Evolutionary conservation across 2,329 filamentous ascomycete species (phyloP).

Genomic region (Pseudogymnoascus sp.): DNA sequence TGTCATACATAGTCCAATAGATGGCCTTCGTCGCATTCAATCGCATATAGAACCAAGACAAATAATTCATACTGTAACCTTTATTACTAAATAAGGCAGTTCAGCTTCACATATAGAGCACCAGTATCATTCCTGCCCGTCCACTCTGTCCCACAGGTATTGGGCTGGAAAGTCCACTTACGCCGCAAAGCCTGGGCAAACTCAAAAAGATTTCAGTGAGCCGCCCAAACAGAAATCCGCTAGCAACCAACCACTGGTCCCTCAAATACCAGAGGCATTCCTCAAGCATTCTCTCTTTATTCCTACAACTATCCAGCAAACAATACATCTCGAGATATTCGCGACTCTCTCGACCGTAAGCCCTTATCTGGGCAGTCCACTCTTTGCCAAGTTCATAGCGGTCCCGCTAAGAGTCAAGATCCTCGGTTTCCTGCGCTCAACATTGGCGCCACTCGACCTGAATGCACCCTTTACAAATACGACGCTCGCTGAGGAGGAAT

Average conservation of each 20-base stretch:
- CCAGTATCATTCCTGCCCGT: background rate
- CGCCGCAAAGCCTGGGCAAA: background rate
- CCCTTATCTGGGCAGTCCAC: background rate
- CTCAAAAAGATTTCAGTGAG: background rate
- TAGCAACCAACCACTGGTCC: background rate
- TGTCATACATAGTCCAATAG: background rate
- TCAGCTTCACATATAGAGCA: background rate
- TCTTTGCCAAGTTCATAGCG: slow-evolving; percentile 5
- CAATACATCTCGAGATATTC: background rate
- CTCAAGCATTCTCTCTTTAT: background rate
- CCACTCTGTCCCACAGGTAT: background rate
- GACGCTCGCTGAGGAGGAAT: slow-evolving; percentile 2
- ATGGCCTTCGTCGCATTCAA: background rate
- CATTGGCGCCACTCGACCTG: slow-evolving; percentile 2
- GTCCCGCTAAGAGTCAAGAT: slow-evolving; percentile 3
- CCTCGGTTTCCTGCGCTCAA: background rate
- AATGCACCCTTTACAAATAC: background rate
- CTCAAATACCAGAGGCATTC: slow-evolving; percentile 5
- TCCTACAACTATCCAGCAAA: background rate
- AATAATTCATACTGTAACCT: background rate
- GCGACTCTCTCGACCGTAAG: background rate
- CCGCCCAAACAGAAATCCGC: background rate
- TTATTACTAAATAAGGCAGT: background rate
- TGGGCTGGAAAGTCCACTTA: background rate
- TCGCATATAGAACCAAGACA: background rate